phyloP scores from a whole-genome alignment of 2,329 filamentous ascomycete genomes.

The Xylariales sp. region DNA sequence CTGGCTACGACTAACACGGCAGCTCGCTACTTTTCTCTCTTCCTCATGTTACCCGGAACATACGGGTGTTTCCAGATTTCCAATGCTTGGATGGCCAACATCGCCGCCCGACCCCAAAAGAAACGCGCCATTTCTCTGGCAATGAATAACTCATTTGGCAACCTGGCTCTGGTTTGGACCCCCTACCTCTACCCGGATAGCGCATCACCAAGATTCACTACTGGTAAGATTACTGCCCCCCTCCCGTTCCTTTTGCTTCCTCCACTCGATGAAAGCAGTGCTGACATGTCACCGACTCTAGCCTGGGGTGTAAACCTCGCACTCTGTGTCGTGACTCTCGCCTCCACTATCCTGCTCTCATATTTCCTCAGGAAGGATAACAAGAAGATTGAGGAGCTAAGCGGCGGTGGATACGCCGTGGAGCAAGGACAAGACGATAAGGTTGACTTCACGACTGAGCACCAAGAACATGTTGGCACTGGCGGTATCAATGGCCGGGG shows the following conservation, averaged over 20 bases:
- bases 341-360: constrained; percentile 4
- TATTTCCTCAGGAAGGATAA: constrained; percentile 10
- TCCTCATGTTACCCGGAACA: constrained; percentile 15
- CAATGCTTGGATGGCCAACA: constrained; percentile 23
- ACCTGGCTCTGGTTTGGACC: constrained; percentile 20
- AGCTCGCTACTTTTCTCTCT: constrained; percentile 18
- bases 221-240: constrained; percentile 13
- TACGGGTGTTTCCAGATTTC: constrained; percentile 20
- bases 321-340: constrained; percentile 37
- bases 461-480: constrained; percentile 21
- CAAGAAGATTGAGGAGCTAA: constrained; percentile 9
- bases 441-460: constrained; percentile 18
- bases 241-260: constrained; percentile 16
- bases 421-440: constrained; percentile 9
- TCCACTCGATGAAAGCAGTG: constrained; percentile 13
- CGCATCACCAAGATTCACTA: constrained; percentile 16
- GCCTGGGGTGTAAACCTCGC: constrained; percentile 15
- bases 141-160: constrained; percentile 20
- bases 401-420: constrained; percentile 3
- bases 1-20: constrained; percentile 15
- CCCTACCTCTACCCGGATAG: constrained; percentile 18
- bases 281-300: background rate
- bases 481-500: too few relatives aligned
- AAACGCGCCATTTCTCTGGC: constrained; percentile 19
- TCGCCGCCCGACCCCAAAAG: constrained; percentile 17